Base-by-base conservation (phyloP, 1,139 yeast species). In the Magnusiomyces suaveolens region DNA sequence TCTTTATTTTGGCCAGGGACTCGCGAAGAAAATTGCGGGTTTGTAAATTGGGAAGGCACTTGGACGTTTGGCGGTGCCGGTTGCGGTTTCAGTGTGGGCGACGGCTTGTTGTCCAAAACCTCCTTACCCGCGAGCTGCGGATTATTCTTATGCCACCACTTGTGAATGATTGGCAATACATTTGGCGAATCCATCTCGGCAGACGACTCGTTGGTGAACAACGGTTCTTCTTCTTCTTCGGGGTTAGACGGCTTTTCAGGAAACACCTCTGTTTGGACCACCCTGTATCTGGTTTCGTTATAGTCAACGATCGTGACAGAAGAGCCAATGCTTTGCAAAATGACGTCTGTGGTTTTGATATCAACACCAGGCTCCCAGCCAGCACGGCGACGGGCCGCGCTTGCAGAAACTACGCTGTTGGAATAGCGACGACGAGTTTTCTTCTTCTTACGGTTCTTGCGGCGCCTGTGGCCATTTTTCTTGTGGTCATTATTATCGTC, bases 291-390 rank as follows among this genome's bases (percentile, higher is more conserved):
- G 0, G 60, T 60, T 41, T 67, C 63, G 39, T 72, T 69, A 63
- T 78, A 79, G 59, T 79, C 83, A 0, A 78, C 74, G 6, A 78
- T 65, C 1, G 79, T 75, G 12, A 77, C 69, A 1, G 73, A 69
- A 1, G 80, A 75, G 0, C 80, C 80, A 4, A 73, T 69, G 0
- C 80, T 72, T 21, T 72, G 70, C n/a, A 78, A 62, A 10, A 75
- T 70, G 4, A 79, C 81, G 36, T 70, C 73, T 0, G 80, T 77
- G 1, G 76, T 75, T 3, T 72, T 63, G 36, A 77, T 69, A 60
- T 79, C 77, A 26, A 78, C 72, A 18, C 83, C 83, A 0, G 83
- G 83, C 60, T 79, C 83, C 78, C 79, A 75, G 21, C 73, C 76
- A 6, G 77, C 74, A 29, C 61, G 61, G 38, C 58, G 75, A 60